phyloP scores from a whole-genome alignment of 352 stramenopile species.

The Peronospora belbahrii region DNA sequence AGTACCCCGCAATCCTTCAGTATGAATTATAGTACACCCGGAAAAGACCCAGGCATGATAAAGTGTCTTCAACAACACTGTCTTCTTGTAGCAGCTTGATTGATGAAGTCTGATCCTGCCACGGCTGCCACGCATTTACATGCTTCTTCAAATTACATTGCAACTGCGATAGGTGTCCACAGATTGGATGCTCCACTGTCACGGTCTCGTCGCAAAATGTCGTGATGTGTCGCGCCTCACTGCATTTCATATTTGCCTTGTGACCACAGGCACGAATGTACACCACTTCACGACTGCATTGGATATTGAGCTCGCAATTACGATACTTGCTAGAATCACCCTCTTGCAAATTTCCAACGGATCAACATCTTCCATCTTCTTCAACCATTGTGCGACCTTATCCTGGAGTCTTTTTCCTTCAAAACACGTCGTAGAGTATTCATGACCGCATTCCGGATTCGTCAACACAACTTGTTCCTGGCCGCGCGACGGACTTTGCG shows the following conservation, averaged over 20 bases:
- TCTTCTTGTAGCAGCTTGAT: constrained; percentile 27
- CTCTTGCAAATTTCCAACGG: constrained; percentile 30
- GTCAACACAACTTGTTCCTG: constrained; percentile 32
- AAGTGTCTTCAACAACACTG: constrained; percentile 33
- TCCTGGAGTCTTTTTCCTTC: constrained; percentile 15
- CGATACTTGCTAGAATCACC: constrained; percentile 25
- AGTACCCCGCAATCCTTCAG: constrained; percentile 32
- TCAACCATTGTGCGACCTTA: constrained; percentile 6
- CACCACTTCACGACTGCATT: constrained; percentile 29
- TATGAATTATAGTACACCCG: constrained; percentile 17
- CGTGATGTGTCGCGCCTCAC: constrained; percentile 30
- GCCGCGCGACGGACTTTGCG: constrained; percentile 36
- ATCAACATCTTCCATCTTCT: constrained; percentile 8
- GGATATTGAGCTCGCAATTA: constrained; percentile 37
- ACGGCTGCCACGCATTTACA: constrained; percentile 44
- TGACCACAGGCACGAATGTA: constrained; percentile 39
- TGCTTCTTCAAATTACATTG: constrained; percentile 26
- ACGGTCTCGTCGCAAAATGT: constrained; percentile 31
- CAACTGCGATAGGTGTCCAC: constrained; percentile 38
- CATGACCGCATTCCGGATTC: constrained; percentile 70
- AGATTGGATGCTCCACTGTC: constrained; percentile 24
- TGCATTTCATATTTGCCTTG: constrained; percentile 36
- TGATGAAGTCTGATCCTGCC: constrained; percentile 14
- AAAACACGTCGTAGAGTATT: constrained; percentile 44
- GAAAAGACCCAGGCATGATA: constrained; percentile 22